A percentile compares a stretch with the other conserved stretches of the same genome.
Evolutionary conservation across 2,329 filamentous ascomycete species (phyloP).

Genomic region (Plectosphaerella plurivora): DNA sequence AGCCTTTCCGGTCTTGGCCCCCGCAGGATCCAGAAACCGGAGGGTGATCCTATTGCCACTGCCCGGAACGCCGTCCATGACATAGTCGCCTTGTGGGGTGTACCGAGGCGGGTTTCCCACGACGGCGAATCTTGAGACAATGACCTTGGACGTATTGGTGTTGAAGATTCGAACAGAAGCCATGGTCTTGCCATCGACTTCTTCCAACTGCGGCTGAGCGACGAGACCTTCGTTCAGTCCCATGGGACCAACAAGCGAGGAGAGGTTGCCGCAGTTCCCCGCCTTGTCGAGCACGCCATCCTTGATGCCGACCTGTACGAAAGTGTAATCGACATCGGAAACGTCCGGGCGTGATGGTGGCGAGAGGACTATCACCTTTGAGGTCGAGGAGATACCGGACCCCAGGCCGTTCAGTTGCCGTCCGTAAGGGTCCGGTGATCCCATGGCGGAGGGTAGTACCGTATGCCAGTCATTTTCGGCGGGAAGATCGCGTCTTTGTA

Average conservation of each 20-base stretch:
- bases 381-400: constrained; percentile 19
- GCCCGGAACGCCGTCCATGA: constrained; percentile 35
- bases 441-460: constrained; percentile 21
- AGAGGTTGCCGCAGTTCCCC: constrained; percentile 62
- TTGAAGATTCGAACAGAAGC: constrained; percentile 45
- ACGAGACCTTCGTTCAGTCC: constrained; percentile 48
- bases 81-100: constrained; percentile 24
- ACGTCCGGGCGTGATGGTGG: constrained; percentile 27
- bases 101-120: constrained; percentile 17
- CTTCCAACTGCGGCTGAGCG: constrained; percentile 3
- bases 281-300: constrained; percentile 50
- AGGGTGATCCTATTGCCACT: constrained; percentile 28
- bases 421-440: constrained; percentile 15
- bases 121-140: constrained; percentile 31
- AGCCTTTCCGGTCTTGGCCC: constrained; percentile 32
- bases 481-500: constrained; percentile 30
- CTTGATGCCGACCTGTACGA: constrained; percentile 56
- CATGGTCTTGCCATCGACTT: constrained; percentile 1
- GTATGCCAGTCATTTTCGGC: constrained; percentile 23
- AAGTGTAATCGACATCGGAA: constrained; percentile 58
- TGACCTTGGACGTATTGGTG: constrained; percentile 55
- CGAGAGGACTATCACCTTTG: constrained; percentile 55
- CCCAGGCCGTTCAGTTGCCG: constrained; percentile 14
- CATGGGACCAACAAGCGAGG: constrained; percentile 54
- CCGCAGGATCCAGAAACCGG: constrained; percentile 32